These are phyloP conservation scores for Yamadazyma olivae DNA, from an alignment of 805 yeast genomes.

Conservation along the genomic window DNA sequence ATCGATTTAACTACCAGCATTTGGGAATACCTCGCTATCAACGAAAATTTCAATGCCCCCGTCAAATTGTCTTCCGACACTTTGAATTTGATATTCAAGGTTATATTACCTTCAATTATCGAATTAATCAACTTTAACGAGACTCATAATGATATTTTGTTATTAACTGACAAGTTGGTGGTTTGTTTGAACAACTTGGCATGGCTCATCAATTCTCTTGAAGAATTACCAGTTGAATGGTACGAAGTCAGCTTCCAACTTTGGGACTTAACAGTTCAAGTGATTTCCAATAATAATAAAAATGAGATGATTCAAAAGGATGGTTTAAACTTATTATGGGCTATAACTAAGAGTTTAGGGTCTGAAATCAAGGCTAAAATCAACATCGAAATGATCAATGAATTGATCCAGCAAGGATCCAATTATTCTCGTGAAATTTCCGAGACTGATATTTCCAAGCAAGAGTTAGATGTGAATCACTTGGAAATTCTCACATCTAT, in stretches of 20 bases:
- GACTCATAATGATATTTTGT: slow-evolving; percentile 18
- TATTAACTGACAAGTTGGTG: slow-evolving; percentile 53
- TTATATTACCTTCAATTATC: slow-evolving; percentile 28
- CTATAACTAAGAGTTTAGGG: slow-evolving; percentile 33
- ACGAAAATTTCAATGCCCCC: slow-evolving; percentile 22
- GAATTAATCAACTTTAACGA: slow-evolving; percentile 39
- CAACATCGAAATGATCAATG: slow-evolving; percentile 22
- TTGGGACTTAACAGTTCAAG: slow-evolving; percentile 25
- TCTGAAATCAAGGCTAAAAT: slow-evolving; percentile 26
- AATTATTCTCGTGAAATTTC: slow-evolving; percentile 2
- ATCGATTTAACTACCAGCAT: slow-evolving; percentile 76
- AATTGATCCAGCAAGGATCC: slow-evolving; percentile 21
- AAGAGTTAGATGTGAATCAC: slow-evolving; percentile 1
- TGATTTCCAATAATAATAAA: slow-evolving; percentile 10
- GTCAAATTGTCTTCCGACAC: slow-evolving; percentile 19
- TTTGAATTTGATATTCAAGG: slow-evolving; percentile 16
- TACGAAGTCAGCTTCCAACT: slow-evolving; percentile 20
- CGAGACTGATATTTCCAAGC: background rate
- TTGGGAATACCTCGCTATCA: slow-evolving; percentile 52
- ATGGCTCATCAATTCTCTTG: slow-evolving; percentile 49
- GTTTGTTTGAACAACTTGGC: slow-evolving; percentile 69
- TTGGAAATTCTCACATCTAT: slow-evolving; percentile 42
- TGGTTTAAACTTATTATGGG: slow-evolving; percentile 37
- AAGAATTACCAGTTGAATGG: slow-evolving; percentile 39
- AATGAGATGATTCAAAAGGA: slow-evolving; percentile 26